Evolutionary conservation across 2,329 filamentous ascomycete genomes (phyloP).

Genomic region (Botryotinia narcissicola): DNA sequence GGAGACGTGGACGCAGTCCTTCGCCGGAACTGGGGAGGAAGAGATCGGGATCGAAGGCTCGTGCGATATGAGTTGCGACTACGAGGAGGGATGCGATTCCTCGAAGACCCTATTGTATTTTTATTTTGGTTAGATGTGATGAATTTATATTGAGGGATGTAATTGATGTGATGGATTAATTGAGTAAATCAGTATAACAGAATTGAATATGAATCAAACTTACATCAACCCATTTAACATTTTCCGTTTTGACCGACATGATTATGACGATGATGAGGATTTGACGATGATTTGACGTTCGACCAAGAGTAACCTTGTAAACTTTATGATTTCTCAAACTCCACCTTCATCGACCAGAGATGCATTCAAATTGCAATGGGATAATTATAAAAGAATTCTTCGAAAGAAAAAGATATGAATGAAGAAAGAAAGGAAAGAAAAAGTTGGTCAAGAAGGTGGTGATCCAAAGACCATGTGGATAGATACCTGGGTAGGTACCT

Average conservation of each 20-base stretch:
- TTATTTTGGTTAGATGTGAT: slow-evolving; percentile 9
- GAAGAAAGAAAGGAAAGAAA: neutral
- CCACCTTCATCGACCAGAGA: neutral
- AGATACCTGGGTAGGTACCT: neutral
- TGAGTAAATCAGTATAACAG: neutral
- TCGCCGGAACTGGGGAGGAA: slow-evolving; percentile 48
- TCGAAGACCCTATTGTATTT: slow-evolving; percentile 48
- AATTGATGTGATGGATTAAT: slow-evolving; percentile 4
- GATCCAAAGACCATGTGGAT: neutral
- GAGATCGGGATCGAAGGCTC: slow-evolving; percentile 51
- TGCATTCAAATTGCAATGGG: neutral
- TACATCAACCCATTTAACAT: slow-evolving; percentile 61
- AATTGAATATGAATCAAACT: slow-evolving; percentile 36
- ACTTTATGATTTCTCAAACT: neutral
- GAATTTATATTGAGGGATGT: neutral
- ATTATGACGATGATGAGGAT: slow-evolving; percentile 22
- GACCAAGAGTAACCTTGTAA: neutral
- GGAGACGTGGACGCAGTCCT: slow-evolving; percentile 46
- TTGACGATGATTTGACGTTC: neutral
- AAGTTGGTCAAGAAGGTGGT: neutral
- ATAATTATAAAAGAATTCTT: neutral
- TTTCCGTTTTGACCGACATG: slow-evolving; percentile 40
- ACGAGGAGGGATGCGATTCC: slow-evolving; percentile 55
- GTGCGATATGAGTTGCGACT: slow-evolving; percentile 53
- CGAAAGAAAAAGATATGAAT: neutral